phyloP scores from a whole-genome alignment of 345 rosid species.

The Acer negundo region DNA sequence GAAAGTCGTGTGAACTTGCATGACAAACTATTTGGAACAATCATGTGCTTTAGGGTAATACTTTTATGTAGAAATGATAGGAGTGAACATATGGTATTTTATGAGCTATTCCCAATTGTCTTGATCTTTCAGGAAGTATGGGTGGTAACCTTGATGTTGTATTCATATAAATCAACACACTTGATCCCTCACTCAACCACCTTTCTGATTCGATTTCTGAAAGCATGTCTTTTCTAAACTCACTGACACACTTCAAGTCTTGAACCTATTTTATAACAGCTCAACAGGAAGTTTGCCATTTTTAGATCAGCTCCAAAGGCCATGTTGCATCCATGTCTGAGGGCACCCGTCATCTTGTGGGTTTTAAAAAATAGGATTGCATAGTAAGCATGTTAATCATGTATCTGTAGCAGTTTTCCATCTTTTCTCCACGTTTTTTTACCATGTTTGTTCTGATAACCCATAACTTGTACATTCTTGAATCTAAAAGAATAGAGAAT shows the following conservation, averaged over 20 bases:
- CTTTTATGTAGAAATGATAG: background rate
- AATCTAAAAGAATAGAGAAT: background rate
- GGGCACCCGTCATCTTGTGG: background rate
- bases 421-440: background rate
- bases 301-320: slow-evolving; percentile 10
- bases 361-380: background rate
- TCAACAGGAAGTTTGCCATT: slow-evolving; percentile 10
- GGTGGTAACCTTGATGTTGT: background rate
- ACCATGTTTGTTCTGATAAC: background rate
- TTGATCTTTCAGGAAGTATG: background rate
- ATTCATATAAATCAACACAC: background rate
- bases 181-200: background rate
- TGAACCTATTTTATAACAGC: slow-evolving; percentile 17
- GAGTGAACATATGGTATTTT: background rate
- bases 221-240: background rate
- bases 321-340: background rate
- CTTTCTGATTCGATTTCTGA: background rate
- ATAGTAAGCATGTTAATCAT: background rate
- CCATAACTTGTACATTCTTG: background rate
- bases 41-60: background rate
- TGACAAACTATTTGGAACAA: background rate
- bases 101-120: background rate
- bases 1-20: background rate
- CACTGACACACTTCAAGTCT: background rate
- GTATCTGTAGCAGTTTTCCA: background rate